Conservation (phyloP, 805 yeast species). For the Ogataea degrootiae region DNA sequence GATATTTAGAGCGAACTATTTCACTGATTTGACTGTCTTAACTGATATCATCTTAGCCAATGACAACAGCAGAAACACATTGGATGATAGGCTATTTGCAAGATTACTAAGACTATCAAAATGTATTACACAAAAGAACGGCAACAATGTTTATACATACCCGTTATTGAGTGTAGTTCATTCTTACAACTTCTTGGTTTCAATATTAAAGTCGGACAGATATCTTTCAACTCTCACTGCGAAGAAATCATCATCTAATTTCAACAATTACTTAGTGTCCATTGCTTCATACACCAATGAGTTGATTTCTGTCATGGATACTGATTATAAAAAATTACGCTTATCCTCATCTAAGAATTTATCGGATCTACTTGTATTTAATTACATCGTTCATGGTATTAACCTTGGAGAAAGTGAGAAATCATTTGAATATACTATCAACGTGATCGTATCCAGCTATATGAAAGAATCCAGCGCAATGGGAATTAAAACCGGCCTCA, state of each 20-base stretch:
- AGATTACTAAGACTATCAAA: conserved; percentile 29
- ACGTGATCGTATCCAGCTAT: conserved; percentile 18
- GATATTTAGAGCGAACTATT: conserved; percentile 28
- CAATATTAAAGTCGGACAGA: conserved; percentile 30
- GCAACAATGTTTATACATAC: conserved; percentile 19
- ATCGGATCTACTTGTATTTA: conserved; percentile 29
- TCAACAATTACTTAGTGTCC: conserved; percentile 19
- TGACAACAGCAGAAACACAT: conserved; percentile 24
- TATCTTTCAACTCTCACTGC: conserved; percentile 20
- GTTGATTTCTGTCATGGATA: conserved; percentile 22
- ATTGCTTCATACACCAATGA: conserved; percentile 15
- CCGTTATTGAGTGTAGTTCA: conserved; percentile 28
- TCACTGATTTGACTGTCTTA: conserved; percentile 26
- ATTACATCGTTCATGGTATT: conserved; percentile 27
- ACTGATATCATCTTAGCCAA: conserved; percentile 26
- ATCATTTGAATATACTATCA: conserved; percentile 23
- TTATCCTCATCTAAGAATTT: conserved; percentile 27
- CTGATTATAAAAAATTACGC: conserved; percentile 27
- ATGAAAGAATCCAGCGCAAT: conserved; percentile 10
- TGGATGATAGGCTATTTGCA: conserved; percentile 27
- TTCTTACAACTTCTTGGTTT: conserved; percentile 23
- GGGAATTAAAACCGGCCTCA: conserved; percentile 20
- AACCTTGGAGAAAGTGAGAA: conserved; percentile 20
- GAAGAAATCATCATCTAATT: conserved; percentile 19
- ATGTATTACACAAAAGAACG: conserved; percentile 17